These are phyloP conservation scores for Lignosus rhinocerotis DNA, from an alignment of 1,284 basidiomycete species.

Conservation along the genomic window DNA sequence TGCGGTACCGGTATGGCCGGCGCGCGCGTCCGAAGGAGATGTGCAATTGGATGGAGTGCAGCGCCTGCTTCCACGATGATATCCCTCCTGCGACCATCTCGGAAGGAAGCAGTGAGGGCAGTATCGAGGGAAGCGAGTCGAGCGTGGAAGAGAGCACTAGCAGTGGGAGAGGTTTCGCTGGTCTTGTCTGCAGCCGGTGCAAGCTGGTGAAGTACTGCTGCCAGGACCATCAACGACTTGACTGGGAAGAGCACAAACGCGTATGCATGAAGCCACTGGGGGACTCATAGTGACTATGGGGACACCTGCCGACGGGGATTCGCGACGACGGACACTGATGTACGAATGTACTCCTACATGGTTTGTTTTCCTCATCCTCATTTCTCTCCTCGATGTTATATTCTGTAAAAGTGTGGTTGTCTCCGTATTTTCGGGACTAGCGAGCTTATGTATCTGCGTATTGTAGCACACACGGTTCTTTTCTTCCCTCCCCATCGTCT, in stretches of 20 bases:
- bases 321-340: not conserved
- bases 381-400: not conserved
- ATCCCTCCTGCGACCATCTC: slow-evolving; percentile 12
- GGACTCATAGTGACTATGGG: slow-evolving; percentile 1
- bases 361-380: too few species aligned
- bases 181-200: slow-evolving; percentile 70
- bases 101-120: slow-evolving; percentile 41
- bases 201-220: slow-evolving; percentile 75
- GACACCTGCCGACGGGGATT: not conserved
- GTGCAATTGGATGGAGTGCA: slow-evolving; percentile 80
- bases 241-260: slow-evolving; percentile 72
- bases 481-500: not conserved
- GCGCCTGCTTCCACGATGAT: slow-evolving; percentile 56
- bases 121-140: slow-evolving; percentile 50
- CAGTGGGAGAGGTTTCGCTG: slow-evolving; percentile 31
- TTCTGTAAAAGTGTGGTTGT: not conserved
- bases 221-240: slow-evolving; percentile 64
- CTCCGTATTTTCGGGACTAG: not conserved
- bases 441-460: slow-evolving; percentile 11
- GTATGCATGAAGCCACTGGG: slow-evolving; percentile 53
- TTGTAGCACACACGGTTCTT: slow-evolving; percentile 3
- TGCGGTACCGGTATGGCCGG: slow-evolving; percentile 46
- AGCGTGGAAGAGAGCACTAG: slow-evolving; percentile 14
- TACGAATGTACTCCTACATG: slow-evolving; percentile 3
- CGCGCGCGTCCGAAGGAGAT: slow-evolving; percentile 55